These are phyloP conservation scores for Suillus plorans DNA, from an alignment of 768 basidiomycete species.

Conservation along the genomic window DNA sequence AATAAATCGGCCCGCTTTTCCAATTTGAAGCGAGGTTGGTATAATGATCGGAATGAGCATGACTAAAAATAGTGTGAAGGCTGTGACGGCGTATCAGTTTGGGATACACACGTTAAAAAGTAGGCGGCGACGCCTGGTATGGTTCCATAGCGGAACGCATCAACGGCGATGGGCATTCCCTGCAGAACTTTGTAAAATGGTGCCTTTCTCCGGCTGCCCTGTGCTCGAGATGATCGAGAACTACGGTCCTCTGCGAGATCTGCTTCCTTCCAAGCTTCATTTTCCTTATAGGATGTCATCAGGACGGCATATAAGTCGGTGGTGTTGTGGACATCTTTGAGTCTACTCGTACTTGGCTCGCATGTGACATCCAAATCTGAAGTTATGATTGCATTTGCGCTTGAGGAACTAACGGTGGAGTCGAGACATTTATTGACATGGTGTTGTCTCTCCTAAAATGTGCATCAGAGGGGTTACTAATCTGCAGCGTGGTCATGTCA, in stretches of 20 bases:
- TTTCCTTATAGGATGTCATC: conserved; percentile 85
- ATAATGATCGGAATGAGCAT: conserved; percentile 97
- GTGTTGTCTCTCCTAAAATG: conserved; percentile 43
- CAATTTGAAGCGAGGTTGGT: conserved; percentile 88
- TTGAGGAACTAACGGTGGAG: conserved; percentile 15
- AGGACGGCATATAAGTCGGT: conserved; percentile 70
- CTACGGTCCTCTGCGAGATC: conserved; percentile 48
- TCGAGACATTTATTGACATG: conserved; percentile 65
- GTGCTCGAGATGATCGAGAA: conserved; percentile 45
- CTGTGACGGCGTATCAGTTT: not conserved
- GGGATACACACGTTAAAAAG: conserved; percentile 70
- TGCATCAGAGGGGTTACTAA: conserved; percentile 8
- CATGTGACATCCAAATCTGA: conserved; percentile 1
- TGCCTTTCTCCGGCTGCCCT: conserved; percentile 63
- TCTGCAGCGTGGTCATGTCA: conserved; percentile 15
- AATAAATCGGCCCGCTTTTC: conserved; percentile 94
- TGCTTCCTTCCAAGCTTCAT: conserved; percentile 84
- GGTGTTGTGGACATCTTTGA: not conserved
- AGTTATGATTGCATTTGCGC: not conserved
- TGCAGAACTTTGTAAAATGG: conserved; percentile 96
- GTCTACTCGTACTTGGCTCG: not conserved
- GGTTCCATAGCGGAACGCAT: conserved; percentile 92
- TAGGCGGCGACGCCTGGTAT: conserved; percentile 91
- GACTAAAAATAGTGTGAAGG: conserved; percentile 45
- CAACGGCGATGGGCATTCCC: conserved; percentile 98